A percentile compares a stretch with the other conserved stretches of the same genome.
phyloP scores from a whole-genome alignment of 2,329 filamentous ascomycete genomes.

The Aschersonia sp. region DNA sequence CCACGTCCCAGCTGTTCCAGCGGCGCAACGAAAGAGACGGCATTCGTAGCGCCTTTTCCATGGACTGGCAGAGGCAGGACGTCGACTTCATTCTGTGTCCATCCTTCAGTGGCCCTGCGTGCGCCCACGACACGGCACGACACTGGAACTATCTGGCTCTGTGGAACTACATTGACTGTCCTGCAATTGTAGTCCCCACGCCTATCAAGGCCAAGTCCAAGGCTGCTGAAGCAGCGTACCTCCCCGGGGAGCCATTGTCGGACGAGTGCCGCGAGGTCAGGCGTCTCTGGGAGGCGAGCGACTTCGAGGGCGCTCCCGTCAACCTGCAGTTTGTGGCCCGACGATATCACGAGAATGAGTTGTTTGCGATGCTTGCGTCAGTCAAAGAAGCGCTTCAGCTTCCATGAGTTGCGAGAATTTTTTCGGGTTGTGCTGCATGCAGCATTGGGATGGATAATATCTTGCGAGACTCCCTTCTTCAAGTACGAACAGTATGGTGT shows the following conservation, averaged over 20 bases:
- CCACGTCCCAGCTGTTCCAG: constrained; percentile 8
- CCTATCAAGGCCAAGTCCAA: constrained; percentile 7
- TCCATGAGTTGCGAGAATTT: background rate
- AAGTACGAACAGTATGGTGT: no score
- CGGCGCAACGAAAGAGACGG: constrained; percentile 14
- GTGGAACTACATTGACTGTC: constrained; percentile 22
- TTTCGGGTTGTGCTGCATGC: background rate
- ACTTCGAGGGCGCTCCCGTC: constrained; percentile 20
- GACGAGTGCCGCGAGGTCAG: constrained; percentile 10
- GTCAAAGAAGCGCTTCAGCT: constrained; percentile 1
- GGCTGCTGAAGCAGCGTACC: background rate
- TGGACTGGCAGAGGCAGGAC: constrained; percentile 18
- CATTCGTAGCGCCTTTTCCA: constrained; percentile 15
- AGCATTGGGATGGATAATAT: no score
- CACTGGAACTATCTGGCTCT: constrained; percentile 22
- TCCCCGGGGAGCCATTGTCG: background rate
- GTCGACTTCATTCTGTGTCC: constrained; percentile 18
- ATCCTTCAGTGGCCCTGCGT: constrained; percentile 11
- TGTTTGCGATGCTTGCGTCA: constrained; percentile 13
- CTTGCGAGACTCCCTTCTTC: no score
- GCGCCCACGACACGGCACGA: constrained; percentile 17
- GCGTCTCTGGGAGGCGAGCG: constrained; percentile 15
- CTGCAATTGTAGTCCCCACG: constrained; percentile 18
- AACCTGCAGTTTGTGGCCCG: constrained; percentile 18
- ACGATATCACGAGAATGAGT: constrained; percentile 18